Evolutionary conservation across 2,329 filamentous ascomycete genomes (phyloP), one percentile per base, ranked within the genome.

Genomic region (Diaporthe eres): DNA sequence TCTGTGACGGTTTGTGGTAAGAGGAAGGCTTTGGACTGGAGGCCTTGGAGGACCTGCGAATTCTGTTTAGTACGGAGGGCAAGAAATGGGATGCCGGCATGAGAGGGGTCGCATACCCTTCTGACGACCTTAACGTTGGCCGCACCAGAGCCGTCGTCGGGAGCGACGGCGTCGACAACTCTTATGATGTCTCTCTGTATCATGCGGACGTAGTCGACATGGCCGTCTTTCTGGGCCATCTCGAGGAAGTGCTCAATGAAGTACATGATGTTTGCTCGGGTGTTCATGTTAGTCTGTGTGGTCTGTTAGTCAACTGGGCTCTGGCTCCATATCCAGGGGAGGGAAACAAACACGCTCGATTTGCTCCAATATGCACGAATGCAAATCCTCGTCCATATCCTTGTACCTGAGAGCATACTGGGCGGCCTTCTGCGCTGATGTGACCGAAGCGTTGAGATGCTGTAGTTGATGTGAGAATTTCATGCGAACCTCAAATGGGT

Each of bases 401-500:
- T 92, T 92, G 86, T 98, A 94, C 85, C 95, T 98, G 77, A 99
- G 89, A 19, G 97, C 97, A 92, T 97, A 99, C 83, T 96, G 93
- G 39, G 97, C 96, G 4, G 96, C 95, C 86, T 98, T 98, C 81
- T 96, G 94, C 2, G 95, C 94, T 19, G 95, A 96, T 19, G 93
- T 94, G 75, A 97, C 93, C 7, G 94, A 96, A 17, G 97, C 97
- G 83, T 96, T 98, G 77, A 99, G 92, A 83, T 97, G 94, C 79
- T 97, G 93, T 34, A 99, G 91, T 83, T 97, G 94, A 71, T 90
- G 90, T 72, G 95, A 98, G 88, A 99, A 99, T 85, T 95, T 95
- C 91, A 99, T 96, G 82, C 97, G 96, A 80, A 98, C 96, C 88
- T 98, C 97, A 85, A 99, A 99, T 8, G 97, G 97, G 86, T 99